Conservation (phyloP, 208 protist genomes). For the Strigomonas culicis region DNA sequence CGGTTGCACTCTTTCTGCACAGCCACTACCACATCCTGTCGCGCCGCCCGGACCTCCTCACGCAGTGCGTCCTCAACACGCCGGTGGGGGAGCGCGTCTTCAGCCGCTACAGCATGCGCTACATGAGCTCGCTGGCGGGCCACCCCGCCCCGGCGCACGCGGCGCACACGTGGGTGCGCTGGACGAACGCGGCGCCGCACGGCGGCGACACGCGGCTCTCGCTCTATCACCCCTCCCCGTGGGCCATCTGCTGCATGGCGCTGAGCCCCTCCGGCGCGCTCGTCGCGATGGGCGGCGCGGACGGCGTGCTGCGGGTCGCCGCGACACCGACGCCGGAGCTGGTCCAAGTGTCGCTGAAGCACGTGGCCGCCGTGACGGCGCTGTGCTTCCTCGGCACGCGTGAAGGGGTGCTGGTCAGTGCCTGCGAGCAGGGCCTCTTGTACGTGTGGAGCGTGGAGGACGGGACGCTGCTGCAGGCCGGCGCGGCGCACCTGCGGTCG, state of each 20-base stretch:
- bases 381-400: constrained; percentile 69
- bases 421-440: constrained; percentile 84
- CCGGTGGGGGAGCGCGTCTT: constrained; percentile 20
- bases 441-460: constrained; percentile 82
- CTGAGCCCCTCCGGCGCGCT: constrained; percentile 40
- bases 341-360: constrained; percentile 16
- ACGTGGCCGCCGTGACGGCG: constrained; percentile 36
- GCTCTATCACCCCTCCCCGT: constrained; percentile 30
- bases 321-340: constrained; percentile 35
- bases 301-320: constrained; percentile 57
- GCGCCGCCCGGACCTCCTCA: constrained; percentile 43
- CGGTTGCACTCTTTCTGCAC: constrained; percentile 52
- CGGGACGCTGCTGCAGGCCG: constrained; percentile 55
- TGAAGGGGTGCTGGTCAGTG: constrained; percentile 62
- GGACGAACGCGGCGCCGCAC: constrained; percentile 60
- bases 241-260: constrained; percentile 43
- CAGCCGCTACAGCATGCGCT: constrained; percentile 24
- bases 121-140: neutral
- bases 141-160: neutral
- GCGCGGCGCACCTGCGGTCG: constrained; percentile 42
- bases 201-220: constrained; percentile 39
- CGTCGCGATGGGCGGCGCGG: constrained; percentile 52
- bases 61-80: constrained; percentile 70
- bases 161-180: constrained; percentile 49
- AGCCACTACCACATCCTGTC: constrained; percentile 56